Percentiles rank a stretch among this genome's conserved stretches.
Evolutionary conservation across 2,329 filamentous ascomycete species (phyloP).

Genomic region (Xylaria arbuscula): DNA sequence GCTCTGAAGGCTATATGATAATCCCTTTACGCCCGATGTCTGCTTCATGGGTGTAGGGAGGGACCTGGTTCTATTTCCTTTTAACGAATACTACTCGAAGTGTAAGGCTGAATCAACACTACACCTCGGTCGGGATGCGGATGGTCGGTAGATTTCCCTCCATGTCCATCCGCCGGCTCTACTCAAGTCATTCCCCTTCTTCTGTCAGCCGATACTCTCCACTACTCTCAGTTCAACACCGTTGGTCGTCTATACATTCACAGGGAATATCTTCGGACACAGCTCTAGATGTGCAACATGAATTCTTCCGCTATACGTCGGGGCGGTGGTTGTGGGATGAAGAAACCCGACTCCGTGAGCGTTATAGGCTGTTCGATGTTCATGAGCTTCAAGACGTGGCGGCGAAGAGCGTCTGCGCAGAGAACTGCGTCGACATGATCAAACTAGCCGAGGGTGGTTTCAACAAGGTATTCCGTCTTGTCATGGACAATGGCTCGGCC

Average conservation of each 20-base stretch:
- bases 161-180: neutral
- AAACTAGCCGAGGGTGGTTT: conserved; percentile 21
- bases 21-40: too few species aligned
- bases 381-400: conserved; percentile 7
- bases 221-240: neutral
- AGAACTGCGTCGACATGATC: conserved; percentile 13
- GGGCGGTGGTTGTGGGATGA: conserved; percentile 25
- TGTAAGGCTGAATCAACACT: neutral
- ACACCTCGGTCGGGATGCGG: neutral
- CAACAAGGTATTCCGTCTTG: conserved; percentile 19
- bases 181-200: neutral
- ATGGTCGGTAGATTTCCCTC: neutral
- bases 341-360: conserved; percentile 11
- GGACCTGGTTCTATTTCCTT: too few species aligned
- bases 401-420: conserved; percentile 14
- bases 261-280: neutral
- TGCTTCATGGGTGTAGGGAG: too few species aligned
- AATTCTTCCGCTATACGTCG: conserved; percentile 20
- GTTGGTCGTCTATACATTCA: neutral
- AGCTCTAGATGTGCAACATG: conserved; percentile 13
- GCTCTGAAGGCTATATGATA: too few species aligned
- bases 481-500: conserved; percentile 12
- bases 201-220: neutral
- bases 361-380: conserved; percentile 18
- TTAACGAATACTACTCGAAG: too few species aligned